Base-by-base conservation (phyloP, 495 filamentous ascomycete species). In the Hypoxylon intermedium region DNA sequence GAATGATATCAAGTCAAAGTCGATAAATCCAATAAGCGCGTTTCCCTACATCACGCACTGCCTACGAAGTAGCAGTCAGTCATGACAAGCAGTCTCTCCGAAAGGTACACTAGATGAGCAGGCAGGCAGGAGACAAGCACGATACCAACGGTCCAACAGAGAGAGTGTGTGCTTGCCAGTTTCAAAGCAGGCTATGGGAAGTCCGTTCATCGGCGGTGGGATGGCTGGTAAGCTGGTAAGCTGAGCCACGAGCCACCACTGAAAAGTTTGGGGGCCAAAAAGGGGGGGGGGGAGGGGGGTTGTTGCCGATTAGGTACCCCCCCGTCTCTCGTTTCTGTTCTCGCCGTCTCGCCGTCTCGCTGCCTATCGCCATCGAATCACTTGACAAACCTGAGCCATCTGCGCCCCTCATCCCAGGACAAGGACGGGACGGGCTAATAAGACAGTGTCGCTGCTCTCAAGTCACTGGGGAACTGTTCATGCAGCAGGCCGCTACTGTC, bases 221-320 rank as follows among this genome's bases (percentile, higher is more conserved):
- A 48, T 36, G 51, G 55, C 61, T 65, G n/a, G n/a, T n/a, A 50
- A 58, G 60, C 60, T 58, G 58, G 52, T 54, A n/a, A n/a, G n/a
- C n/a, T 34, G 41, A 63, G 50, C 43, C 58, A 55, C 41, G 30
- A 56, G 44, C 43, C 58, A 55, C 40, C 38, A 45, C 38, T 40
- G 15, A 40, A 23, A 23, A 23, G 18, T 42, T 23, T 47, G 43
- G 43, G 43, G 42, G 43, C 53, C 42, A 24, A 30, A 49, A 48
- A 34, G 41, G 7, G 15, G 41, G n/a, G n/a, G n/a, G n/a, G n/a
- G n/a, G n/a, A n/a, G n/a, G n/a, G n/a, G n/a, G n/a, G n/a, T n/a
- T n/a, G n/a, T n/a, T n/a, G 43, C 49, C 58, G 42, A 33, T 50
- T 26, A 31, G n/a, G n/a, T n/a, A n/a, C n/a, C n/a, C n/a, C n/a